Base-by-base conservation (phyloP, 2,329 filamentous ascomycete genomes). In the Aspergillus spinulosporus region DNA sequence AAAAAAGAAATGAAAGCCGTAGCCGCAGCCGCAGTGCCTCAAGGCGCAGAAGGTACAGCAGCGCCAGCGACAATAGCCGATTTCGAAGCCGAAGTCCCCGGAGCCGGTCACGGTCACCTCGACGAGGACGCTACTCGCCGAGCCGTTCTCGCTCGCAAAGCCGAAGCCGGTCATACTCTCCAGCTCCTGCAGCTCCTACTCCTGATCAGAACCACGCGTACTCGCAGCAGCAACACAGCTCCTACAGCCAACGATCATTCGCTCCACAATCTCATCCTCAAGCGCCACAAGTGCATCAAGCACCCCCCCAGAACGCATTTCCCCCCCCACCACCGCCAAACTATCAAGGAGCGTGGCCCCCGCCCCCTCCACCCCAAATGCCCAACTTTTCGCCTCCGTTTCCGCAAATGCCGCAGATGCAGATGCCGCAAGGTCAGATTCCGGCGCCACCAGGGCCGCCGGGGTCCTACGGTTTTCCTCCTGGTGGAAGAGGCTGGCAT, bases 291-390 rank as follows among this genome's bases (percentile, higher is more conserved):
- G 60, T 62, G 56, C 58, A 52, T 32, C 63, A 54, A 32, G 52
- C 51, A 34, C 52, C 47, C 26, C 42, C 36, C 49, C 49, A 57
- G 49, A 26, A 21, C 11, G 34, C 54, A 56, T 42, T 48, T 4
- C 54, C 49, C 15, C 71, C 69, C 29, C 69, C 68, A 43, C 66
- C 71, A 48, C 68, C 68, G 12, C 65, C 68, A 32, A 69, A 68
- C 53, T 74, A 72, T 48, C 64, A 69, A 31, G 71, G 71, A 11
- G 51, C 64, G 8, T 75, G 73, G 72, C 72, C 72, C 11, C 68
- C 66, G 29, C 58, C 58, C 5, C 71, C 72, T 47, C 71, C 70
- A 44, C 68, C 68, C 40, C 66, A 65, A 5, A 61, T 68, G 59
- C 62, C 64, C 43, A 52, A 60, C 48, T 60, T 58, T 53, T 66